Percentiles rank a stretch among this genome's conserved stretches.
These are phyloP conservation scores for Rhododendron ovatum DNA, from an alignment of 148 eudicot genomes.

Conservation along the genomic window DNA sequence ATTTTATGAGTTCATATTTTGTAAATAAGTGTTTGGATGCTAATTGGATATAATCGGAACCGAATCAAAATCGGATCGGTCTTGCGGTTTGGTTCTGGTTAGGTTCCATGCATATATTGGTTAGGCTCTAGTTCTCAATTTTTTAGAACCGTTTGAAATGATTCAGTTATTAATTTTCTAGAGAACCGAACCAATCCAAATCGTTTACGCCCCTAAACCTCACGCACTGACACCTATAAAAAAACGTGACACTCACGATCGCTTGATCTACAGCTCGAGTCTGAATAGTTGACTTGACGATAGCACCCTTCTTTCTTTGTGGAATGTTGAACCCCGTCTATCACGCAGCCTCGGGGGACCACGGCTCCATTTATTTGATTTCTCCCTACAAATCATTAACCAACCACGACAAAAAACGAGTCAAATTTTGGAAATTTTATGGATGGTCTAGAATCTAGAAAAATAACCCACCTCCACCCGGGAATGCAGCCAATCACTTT, in stretches of 20 bases:
- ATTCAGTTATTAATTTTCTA: too few species aligned
- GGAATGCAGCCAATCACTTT: too few species aligned
- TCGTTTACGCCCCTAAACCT: too few species aligned
- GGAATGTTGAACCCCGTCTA: neutral
- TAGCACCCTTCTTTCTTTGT: neutral
- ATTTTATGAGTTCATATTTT: too few species aligned
- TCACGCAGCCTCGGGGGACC: neutral
- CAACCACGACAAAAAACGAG: neutral
- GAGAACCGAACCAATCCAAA: too few species aligned
- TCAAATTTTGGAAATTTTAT: neutral
- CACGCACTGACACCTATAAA: neutral
- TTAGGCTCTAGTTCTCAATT: too few species aligned
- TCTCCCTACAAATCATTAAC: neutral
- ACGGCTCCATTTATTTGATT: neutral
- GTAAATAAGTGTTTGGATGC: too few species aligned
- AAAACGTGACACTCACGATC: neutral
- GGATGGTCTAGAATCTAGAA: neutral
- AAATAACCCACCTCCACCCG: neutral
- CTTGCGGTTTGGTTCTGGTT: too few species aligned
- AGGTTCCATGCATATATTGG: too few species aligned
- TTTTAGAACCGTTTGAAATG: too few species aligned
- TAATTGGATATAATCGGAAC: too few species aligned
- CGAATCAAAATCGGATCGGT: too few species aligned
- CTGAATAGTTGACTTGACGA: neutral
- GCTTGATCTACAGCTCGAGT: neutral